Evolutionary conservation across 164 flowering plant genomes (phyloP).

Genomic region (Vitis vinifera): ASM3070453v1 NC_081815.1:2850501-2851000

Average conservation of each 20-base stretch:
- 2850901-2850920: constrained; percentile 17
- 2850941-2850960: constrained; percentile 14
- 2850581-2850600: constrained; percentile 24
- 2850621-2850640: constrained; percentile 15
- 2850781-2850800: constrained; percentile 22
- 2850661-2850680: neutral
- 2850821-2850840: constrained; percentile 28
- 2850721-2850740: constrained; percentile 12
- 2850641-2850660: constrained; percentile 7
- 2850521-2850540: constrained; percentile 17
- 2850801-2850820: constrained; percentile 12
- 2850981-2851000: neutral
- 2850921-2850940: constrained; percentile 15
- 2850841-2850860: constrained; percentile 12
- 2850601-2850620: constrained; percentile 21
- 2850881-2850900: constrained; percentile 3
- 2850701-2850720: constrained; percentile 17
- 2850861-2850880: constrained; percentile 13
- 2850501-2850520: constrained; percentile 13
- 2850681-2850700: constrained; percentile 12
- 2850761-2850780: constrained; percentile 19
- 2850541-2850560: constrained; percentile 19
- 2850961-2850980: constrained; percentile 16
- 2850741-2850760: constrained; percentile 21
- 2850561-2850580: constrained; percentile 6